These are phyloP conservation scores for Exutisphaerella laricina DNA, from an alignment of 2,329 filamentous ascomycete genomes.

Conservation along the genomic window DNA sequence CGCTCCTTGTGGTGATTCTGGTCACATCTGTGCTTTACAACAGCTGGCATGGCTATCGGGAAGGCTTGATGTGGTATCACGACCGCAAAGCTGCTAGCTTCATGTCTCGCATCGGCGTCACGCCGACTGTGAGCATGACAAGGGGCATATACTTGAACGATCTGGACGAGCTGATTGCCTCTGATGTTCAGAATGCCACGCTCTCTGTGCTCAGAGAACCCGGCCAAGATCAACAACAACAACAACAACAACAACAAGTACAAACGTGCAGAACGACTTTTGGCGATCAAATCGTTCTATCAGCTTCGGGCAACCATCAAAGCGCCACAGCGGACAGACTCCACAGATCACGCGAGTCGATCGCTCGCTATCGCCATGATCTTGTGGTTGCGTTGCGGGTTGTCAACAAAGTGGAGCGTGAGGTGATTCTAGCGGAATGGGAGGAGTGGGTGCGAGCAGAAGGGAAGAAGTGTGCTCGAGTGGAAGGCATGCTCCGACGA, in stretches of 20 bases:
- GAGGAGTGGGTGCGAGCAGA: slow-evolving; percentile 87
- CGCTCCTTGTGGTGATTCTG: slow-evolving; percentile 65
- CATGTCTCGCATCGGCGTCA: slow-evolving; percentile 75
- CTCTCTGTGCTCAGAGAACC: slow-evolving; percentile 3
- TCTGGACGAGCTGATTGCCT: slow-evolving; percentile 56
- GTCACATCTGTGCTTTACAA: slow-evolving; percentile 67
- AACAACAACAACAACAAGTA: slow-evolving; percentile 2
- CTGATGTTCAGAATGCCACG: slow-evolving; percentile 23
- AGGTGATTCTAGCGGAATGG: slow-evolving; percentile 83
- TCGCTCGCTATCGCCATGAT: slow-evolving; percentile 83
- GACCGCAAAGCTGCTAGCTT: slow-evolving; percentile 75
- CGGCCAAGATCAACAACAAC: slow-evolving; percentile 4
- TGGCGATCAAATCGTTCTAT: slow-evolving; percentile 24
- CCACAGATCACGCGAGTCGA: slow-evolving; percentile 70
- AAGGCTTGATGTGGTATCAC: slow-evolving; percentile 73
- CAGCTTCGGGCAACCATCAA: slow-evolving; percentile 8
- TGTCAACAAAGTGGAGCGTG: slow-evolving; percentile 80
- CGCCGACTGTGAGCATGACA: slow-evolving; percentile 73
- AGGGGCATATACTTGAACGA: slow-evolving; percentile 79
- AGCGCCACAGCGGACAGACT: slow-evolving; percentile 46
- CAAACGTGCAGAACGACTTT: slow-evolving; percentile 33
- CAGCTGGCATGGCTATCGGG: slow-evolving; percentile 65
- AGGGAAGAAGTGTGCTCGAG: slow-evolving; percentile 64
- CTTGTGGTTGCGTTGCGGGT: slow-evolving; percentile 84
- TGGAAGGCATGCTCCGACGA: slow-evolving; percentile 46